Evolutionary conservation across 495 filamentous ascomycete species (phyloP), one percentile per base, ranked within the genome.

Genomic region (Penicillium pulvis): DNA sequence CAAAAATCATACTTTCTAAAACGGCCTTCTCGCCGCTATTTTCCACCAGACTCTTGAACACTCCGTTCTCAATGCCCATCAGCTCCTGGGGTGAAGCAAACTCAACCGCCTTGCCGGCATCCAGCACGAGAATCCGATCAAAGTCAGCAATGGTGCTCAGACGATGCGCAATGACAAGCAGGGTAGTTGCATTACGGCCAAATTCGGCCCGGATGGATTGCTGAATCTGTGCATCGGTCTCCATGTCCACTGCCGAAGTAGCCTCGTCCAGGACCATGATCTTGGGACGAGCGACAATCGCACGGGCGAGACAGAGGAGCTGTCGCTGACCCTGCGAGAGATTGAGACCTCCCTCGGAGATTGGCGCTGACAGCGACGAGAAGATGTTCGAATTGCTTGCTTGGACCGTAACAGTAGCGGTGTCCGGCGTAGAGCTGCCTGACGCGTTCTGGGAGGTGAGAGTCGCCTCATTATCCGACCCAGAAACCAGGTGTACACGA

Each of bases 201-300:
- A 94, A 95, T 68, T 92, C 90, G 48, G 89, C 85, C 16, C 91
- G 82, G 59, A 96, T 95, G 49, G 83, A 88, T 12, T 87, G 80
- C 73, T 96, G 91, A 60, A 97, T 94, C 16, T 93, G 75, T 6
- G 82, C 77, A 69, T 97, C 92, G 0, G 90, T 94, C 39, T 86
- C 83, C 87, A 91, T 92, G 71, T 96, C 92, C 5, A 97, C 90
- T 3, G 92, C 90, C 5, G 85, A 89, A 0, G 92, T 97, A 0
- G 92, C 92, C 73, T 97, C 92, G 66, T 97, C 92, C 10, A 97
- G 80, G 9, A 97, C 85, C 83, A 97, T 88, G 58, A 97, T 87
- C 63, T 89, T 89, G 11, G 91, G 90, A 0, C 85, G 81, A 5
- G 85, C 78, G 31, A 95, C 86, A 64, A 96, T 93, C 36, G 92